Evolutionary conservation across 1,139 yeast species (phyloP).

Genomic region (Candida neerlandica): DNA sequence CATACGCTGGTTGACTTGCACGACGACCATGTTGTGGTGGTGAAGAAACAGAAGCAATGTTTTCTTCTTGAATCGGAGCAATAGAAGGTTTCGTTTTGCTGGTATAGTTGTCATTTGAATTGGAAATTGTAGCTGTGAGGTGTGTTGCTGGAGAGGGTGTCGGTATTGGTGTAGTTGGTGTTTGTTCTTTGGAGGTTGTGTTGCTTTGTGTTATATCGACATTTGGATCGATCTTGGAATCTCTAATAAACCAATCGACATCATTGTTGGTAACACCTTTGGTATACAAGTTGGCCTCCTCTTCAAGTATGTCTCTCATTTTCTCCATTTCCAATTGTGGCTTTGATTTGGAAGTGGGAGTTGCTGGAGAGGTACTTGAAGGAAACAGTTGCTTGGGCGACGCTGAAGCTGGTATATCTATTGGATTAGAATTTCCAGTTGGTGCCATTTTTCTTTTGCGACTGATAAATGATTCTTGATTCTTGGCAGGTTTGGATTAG

Average conservation of each 20-base stretch:
- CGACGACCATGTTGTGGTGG: conserved; percentile 4
- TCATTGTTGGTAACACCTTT: conserved; percentile 37
- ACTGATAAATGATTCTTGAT: not conserved
- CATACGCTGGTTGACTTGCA: not conserved
- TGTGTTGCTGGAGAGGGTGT: conserved; percentile 26
- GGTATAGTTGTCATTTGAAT: conserved; percentile 33
- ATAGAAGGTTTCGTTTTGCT: conserved; percentile 41
- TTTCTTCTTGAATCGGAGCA: conserved; percentile 37
- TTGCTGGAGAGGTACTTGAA: not conserved
- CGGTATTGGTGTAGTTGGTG: conserved; percentile 4
- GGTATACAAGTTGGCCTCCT: conserved; percentile 22
- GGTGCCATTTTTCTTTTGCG: not conserved
- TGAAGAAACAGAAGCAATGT: conserved; percentile 11
- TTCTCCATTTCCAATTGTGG: conserved; percentile 17
- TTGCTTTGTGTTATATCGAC: not conserved
- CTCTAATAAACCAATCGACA: conserved; percentile 55
- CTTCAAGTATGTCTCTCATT: conserved; percentile 22
- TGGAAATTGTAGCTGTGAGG: conserved; percentile 35
- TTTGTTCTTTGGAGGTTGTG: not conserved
- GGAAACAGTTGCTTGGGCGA: not conserved
- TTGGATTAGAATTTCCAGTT: not conserved
- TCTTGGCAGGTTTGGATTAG: not conserved
- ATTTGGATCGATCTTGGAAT: conserved; percentile 19
- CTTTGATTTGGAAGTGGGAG: not conserved
- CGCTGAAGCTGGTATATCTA: not conserved